phyloP scores from a whole-genome alignment of 768 basidiomycete genomes.

The Xanthoconium purpureum region DNA sequence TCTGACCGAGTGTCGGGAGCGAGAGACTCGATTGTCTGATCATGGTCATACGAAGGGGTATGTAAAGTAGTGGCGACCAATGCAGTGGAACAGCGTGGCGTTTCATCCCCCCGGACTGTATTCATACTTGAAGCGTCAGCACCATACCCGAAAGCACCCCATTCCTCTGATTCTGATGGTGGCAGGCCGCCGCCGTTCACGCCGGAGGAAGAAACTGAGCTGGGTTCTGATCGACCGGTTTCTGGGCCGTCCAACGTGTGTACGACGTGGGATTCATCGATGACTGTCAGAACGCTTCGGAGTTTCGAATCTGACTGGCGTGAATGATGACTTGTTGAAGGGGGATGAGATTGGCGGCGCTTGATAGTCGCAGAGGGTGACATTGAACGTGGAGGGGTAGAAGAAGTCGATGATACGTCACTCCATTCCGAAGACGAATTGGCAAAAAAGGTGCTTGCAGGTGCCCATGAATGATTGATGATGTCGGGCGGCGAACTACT shows the following conservation, averaged over 20 bases:
- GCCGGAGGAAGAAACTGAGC: slow-evolving; percentile 26
- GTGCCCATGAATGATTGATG: slow-evolving; percentile 49
- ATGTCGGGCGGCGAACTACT: slow-evolving; percentile 36
- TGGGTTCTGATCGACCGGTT: slow-evolving; percentile 14
- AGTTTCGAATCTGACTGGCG: slow-evolving; percentile 67
- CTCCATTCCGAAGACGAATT: slow-evolving; percentile 59
- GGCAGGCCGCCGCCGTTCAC: slow-evolving; percentile 25
- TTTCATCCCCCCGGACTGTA: slow-evolving; percentile 37
- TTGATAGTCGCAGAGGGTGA: slow-evolving; percentile 44
- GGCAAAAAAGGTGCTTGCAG: slow-evolving; percentile 46
- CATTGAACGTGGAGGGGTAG: slow-evolving; percentile 47
- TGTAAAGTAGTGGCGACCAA: slow-evolving; percentile 19
- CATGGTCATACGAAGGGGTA: slow-evolving; percentile 23
- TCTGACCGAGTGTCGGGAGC: slow-evolving; percentile 25
- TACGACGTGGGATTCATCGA: slow-evolving; percentile 56
- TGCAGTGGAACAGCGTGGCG: slow-evolving; percentile 44
- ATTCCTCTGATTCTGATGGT: slow-evolving; percentile 34
- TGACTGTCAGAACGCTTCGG: slow-evolving; percentile 65
- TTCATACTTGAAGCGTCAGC: slow-evolving; percentile 36
- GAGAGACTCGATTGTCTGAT: slow-evolving; percentile 18
- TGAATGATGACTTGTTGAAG: slow-evolving; percentile 34
- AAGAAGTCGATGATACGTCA: slow-evolving; percentile 35
- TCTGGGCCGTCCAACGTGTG: slow-evolving; percentile 28
- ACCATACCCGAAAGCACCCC: slow-evolving; percentile 41
- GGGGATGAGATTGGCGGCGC: slow-evolving; percentile 54